phyloP scores from a whole-genome alignment of 2,329 filamentous ascomycete species.

The Anthostomella pinea region DNA sequence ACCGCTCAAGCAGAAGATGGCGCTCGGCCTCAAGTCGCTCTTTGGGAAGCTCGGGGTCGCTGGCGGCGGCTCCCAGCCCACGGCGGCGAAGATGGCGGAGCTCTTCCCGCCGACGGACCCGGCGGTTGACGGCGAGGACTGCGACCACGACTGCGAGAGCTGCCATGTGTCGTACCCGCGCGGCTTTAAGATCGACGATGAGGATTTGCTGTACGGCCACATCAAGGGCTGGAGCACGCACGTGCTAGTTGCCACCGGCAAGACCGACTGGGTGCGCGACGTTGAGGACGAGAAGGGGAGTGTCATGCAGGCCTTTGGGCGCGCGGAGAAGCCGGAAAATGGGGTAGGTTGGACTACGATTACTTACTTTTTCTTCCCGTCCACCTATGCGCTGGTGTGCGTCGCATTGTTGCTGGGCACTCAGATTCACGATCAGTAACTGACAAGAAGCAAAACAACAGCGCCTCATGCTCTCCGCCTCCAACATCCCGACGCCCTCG shows the following conservation, averaged over 20 bases:
- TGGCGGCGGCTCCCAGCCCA: slow-evolving; percentile 18
- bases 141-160: slow-evolving; percentile 78
- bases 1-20: slow-evolving; percentile 33
- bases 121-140: slow-evolving; percentile 82
- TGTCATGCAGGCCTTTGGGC: slow-evolving; percentile 73
- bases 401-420: slow-evolving; percentile 1
- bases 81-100: slow-evolving; percentile 31
- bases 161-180: slow-evolving; percentile 78
- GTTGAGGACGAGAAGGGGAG: slow-evolving; percentile 84
- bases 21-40: slow-evolving; percentile 41
- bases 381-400: no score
- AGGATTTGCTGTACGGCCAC: slow-evolving; percentile 77
- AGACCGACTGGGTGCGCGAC: slow-evolving; percentile 90
- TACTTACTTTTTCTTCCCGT: no score
- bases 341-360: no score
- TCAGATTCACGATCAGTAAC: neutral
- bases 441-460: no score
- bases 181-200: slow-evolving; percentile 69
- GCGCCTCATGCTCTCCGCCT: slow-evolving; percentile 87
- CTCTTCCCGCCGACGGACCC: slow-evolving; percentile 76
- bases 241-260: slow-evolving; percentile 88
- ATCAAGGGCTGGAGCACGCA: slow-evolving; percentile 89
- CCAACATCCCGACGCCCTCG: slow-evolving; percentile 80
- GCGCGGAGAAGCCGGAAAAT: slow-evolving; percentile 58
- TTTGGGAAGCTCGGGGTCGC: slow-evolving; percentile 34